Base-by-base conservation (phyloP, 768 basidiomycete species). In the Ephemerocybe angulata region DNA sequence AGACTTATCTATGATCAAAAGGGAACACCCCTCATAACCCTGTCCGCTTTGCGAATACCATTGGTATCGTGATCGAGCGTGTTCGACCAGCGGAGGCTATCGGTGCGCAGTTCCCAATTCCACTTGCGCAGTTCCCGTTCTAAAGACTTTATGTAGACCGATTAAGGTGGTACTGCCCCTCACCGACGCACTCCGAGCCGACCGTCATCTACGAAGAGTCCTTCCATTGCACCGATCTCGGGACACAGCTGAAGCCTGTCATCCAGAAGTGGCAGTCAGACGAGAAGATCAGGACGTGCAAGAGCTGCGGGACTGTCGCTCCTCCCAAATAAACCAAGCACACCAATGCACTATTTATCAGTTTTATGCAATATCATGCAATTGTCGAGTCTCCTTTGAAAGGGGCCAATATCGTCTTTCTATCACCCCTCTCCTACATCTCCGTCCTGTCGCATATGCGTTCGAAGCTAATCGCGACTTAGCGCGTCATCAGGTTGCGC, bases 21-120 rank as follows among this genome's bases (percentile, higher is more conserved):
- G 96, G 86, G 1, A 97, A 98, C 67, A 97, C 92, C 0, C 96
- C 96, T 0, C 96, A 99, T 71, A 97, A 96, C 63, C 96, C 96
- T 5, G 88, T 95, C 27, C 83, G 96, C 19, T 96, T 87, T 62
- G 85, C 85, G 1, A 76, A 98, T 69, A 98, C 96, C 0, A 85
- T 97, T 48, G 96, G 96, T 1, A 76, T 98, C 17, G 96, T 98
- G 21, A 75, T 96, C 29, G 96, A 99, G 69, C 83, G 92, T 15
- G 83, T 87, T 24, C 77, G 96, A 29, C 93, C 94, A 0, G 74
- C 77, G n/a, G 75, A 65, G 4, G 83, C 92, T 1, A 72, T 85
- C 49, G 96, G 96, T 92, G 57, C 44, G 40, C 35, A 38, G 22
- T 27, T 46, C 27, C 3, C 19, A 7, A 37, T 46, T 41, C 37